phyloP scores from a whole-genome alignment of 129 eudicot species.

The Flaveria ramosissima region DNA sequence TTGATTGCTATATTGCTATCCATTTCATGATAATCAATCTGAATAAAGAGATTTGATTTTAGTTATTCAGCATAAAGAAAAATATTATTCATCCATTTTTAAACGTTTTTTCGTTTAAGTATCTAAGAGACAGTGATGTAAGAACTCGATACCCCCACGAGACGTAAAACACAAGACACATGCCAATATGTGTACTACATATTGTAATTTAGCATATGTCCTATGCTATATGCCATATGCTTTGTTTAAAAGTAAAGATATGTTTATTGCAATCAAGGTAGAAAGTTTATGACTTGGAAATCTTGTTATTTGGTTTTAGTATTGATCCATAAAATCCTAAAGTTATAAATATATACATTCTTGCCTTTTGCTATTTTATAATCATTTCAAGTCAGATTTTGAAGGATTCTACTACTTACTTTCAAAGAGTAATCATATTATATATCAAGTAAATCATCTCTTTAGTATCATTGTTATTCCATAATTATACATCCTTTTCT shows the following conservation, averaged over 20 bases:
- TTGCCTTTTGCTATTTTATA: not conserved
- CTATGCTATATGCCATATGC: not conserved
- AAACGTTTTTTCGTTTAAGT: not conserved
- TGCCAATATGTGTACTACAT: not conserved
- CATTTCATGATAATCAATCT: not conserved
- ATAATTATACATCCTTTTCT: not conserved
- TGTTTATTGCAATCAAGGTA: conserved; percentile 9
- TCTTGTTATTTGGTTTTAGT: conserved; percentile 28
- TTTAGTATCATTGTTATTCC: not conserved
- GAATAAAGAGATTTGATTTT: no score
- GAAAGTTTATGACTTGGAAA: conserved; percentile 27
- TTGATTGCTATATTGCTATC: not conserved
- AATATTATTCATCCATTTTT: no score
- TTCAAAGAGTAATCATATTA: not conserved
- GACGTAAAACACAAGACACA: not conserved
- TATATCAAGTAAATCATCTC: not conserved
- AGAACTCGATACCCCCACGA: not conserved
- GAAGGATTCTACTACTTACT: not conserved
- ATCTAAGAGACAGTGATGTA: not conserved
- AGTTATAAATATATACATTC: conserved; percentile 17
- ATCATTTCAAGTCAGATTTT: not conserved
- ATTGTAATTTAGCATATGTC: conserved; percentile 2
- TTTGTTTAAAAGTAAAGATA: conserved; percentile 8
- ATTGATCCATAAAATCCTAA: conserved; percentile 22
- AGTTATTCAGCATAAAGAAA: no score